Percentiles rank a stretch among this genome's conserved stretches.
Evolutionary conservation across 495 filamentous ascomycete species (phyloP).

Genomic region (Ramalina peruviana): DNA sequence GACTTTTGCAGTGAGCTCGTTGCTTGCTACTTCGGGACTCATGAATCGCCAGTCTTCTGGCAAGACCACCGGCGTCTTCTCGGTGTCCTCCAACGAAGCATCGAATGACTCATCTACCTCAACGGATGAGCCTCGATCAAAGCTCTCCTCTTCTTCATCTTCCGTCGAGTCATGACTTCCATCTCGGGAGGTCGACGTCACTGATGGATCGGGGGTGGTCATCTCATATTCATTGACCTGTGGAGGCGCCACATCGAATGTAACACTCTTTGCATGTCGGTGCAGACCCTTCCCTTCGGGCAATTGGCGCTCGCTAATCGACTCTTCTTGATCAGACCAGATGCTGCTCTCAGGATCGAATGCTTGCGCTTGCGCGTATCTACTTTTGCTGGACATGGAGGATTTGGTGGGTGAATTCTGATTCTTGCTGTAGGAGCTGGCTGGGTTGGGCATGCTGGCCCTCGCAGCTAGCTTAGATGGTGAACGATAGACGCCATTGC

Average conservation of each 20-base stretch:
- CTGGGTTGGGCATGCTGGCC: slow-evolving; percentile 17
- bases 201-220: slow-evolving; percentile 83
- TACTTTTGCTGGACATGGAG: slow-evolving; percentile 54
- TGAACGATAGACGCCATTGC: slow-evolving; percentile 21
- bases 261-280: slow-evolving; percentile 88
- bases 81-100: slow-evolving; percentile 82
- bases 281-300: slow-evolving; percentile 46
- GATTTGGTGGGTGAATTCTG: slow-evolving; percentile 74
- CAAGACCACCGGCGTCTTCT: slow-evolving; percentile 91
- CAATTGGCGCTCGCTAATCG: slow-evolving; percentile 35
- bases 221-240: slow-evolving; percentile 96
- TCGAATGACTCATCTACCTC: slow-evolving; percentile 85
- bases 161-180: slow-evolving; percentile 84
- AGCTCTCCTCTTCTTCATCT: slow-evolving; percentile 57
- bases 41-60: slow-evolving; percentile 91
- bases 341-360: slow-evolving; percentile 58
- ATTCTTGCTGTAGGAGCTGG: slow-evolving; percentile 56
- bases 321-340: slow-evolving; percentile 54
- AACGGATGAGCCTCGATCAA: slow-evolving; percentile 49
- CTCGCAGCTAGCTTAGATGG: slow-evolving; percentile 12
- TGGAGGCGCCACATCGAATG: slow-evolving; percentile 85
- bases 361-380: slow-evolving; percentile 43
- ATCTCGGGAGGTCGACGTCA: slow-evolving; percentile 75
- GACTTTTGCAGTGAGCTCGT: slow-evolving; percentile 34
- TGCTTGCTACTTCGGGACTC: slow-evolving; percentile 42